Percentiles rank a stretch among this genome's conserved stretches.
These are phyloP conservation scores for Coemansia sp. DNA, from an alignment of 192 early-diverging fungal genomes.

Conservation along the genomic window DNA sequence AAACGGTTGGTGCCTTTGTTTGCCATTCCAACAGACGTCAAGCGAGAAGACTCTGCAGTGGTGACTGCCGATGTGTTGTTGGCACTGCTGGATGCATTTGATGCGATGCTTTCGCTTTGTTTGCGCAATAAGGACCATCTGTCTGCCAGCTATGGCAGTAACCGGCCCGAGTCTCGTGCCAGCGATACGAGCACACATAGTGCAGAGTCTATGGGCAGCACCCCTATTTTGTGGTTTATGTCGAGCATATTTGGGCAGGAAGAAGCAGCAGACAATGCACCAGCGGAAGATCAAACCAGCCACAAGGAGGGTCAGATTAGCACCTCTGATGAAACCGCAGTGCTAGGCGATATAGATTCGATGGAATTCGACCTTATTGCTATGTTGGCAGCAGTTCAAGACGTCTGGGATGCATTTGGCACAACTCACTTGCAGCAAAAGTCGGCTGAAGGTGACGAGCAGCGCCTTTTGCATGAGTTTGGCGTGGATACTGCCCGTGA, in stretches of 20 bases:
- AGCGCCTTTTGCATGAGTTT: slow-evolving; percentile 1
- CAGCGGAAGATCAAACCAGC: background rate
- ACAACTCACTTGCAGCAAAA: background rate
- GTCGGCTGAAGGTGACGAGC: background rate
- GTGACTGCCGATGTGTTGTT: slow-evolving; percentile 22
- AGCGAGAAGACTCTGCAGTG: background rate
- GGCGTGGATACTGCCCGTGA: slow-evolving; percentile 1
- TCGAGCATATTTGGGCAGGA: slow-evolving; percentile 39
- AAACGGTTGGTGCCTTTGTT: slow-evolving; percentile 29
- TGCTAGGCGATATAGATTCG: background rate
- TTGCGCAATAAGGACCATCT: slow-evolving; percentile 29
- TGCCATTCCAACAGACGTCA: slow-evolving; percentile 16
- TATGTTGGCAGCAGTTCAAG: slow-evolving; percentile 28
- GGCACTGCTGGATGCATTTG: slow-evolving; percentile 36
- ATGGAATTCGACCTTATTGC: slow-evolving; percentile 23
- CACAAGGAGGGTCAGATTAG: too few species aligned
- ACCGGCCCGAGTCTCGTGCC: slow-evolving; percentile 30
- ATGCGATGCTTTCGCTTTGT: slow-evolving; percentile 30
- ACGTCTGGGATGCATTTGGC: slow-evolving; percentile 44
- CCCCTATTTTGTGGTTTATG: slow-evolving; percentile 32
- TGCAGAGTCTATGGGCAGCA: slow-evolving; percentile 14
- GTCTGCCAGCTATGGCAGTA: background rate
- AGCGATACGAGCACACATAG: slow-evolving; percentile 19
- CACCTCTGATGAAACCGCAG: too few species aligned
- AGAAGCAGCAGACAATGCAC: background rate